Evolutionary conservation across 495 filamentous ascomycete species (phyloP).

Genomic region (Aspergillus panamensis): DNA sequence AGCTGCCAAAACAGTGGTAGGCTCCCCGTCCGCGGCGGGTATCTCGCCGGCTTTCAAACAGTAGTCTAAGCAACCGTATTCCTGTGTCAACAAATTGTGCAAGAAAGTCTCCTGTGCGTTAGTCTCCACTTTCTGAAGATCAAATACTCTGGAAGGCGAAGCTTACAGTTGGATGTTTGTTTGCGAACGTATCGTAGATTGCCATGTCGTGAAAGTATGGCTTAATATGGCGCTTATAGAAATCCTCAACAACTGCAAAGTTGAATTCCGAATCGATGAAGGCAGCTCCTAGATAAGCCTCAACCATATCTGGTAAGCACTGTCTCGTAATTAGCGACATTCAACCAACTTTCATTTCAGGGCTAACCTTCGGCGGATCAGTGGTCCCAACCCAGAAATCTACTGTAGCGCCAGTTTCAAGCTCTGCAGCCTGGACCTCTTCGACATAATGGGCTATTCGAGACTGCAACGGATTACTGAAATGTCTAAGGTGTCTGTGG

Average conservation of each 20-base stretch:
- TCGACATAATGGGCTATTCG: conserved; percentile 67
- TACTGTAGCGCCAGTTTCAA: conserved; percentile 49
- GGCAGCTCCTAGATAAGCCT: conserved; percentile 84
- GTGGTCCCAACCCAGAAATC: conserved; percentile 76
- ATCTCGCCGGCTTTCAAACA: conserved; percentile 52
- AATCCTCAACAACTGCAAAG: conserved; percentile 65
- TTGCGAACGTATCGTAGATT: conserved; percentile 84
- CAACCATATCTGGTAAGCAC: conserved; percentile 82
- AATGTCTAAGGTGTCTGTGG: conserved; percentile 67
- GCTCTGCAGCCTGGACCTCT: conserved; percentile 57
- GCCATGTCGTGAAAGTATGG: conserved; percentile 85
- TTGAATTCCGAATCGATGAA: conserved; percentile 90
- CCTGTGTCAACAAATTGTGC: conserved; percentile 45
- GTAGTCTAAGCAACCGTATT: conserved; percentile 53
- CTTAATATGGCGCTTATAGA: conserved; percentile 69
- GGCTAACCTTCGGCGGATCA: conserved; percentile 66
- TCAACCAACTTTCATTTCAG: neutral
- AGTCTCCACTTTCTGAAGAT: conserved; percentile 33
- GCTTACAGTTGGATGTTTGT: conserved; percentile 71
- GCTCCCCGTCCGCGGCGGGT: conserved; percentile 40
- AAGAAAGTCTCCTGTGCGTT: conserved; percentile 47
- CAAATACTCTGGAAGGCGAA: conserved; percentile 23
- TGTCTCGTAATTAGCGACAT: conserved; percentile 29
- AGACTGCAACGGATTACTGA: conserved; percentile 53
- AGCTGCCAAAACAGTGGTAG: conserved; percentile 59